Evolutionary conservation across 495 filamentous ascomycete species (phyloP).

Genomic region (Lasiosphaeriaceae sp.): DNA sequence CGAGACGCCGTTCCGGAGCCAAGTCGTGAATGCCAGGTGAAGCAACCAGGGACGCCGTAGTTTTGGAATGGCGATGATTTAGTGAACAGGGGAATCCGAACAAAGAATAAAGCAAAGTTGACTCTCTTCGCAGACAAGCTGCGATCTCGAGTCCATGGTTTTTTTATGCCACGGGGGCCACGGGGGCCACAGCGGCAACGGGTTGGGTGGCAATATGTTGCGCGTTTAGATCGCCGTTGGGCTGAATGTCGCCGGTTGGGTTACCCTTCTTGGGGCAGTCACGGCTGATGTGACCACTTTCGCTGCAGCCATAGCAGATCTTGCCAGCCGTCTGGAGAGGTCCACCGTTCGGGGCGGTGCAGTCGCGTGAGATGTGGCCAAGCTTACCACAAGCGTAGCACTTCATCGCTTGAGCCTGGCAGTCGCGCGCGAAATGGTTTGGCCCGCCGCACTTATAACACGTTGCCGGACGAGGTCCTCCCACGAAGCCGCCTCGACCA

Average conservation of each 20-base stretch:
- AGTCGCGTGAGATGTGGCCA: conserved; percentile 96
- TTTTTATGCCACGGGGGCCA: conserved; percentile 35
- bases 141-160: too few relatives aligned
- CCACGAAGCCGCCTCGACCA: conserved; percentile 63
- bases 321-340: conserved; percentile 93
- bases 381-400: conserved; percentile 99
- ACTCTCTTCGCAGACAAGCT: too few relatives aligned
- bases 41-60: conserved; percentile 11
- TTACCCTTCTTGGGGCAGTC: conserved; percentile 72
- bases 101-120: too few relatives aligned
- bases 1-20: conserved; percentile 1
- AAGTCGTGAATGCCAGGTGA: neutral
- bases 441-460: conserved; percentile 99
- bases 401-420: conserved; percentile 99
- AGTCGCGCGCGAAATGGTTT: conserved; percentile 98
- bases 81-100: neutral
- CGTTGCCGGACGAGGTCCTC: conserved; percentile 74
- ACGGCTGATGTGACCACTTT: conserved; percentile 92
- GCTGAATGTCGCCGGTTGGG: conserved; percentile 44
- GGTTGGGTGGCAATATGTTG: conserved; percentile 23
- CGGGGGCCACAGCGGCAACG: conserved; percentile 22
- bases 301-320: conserved; percentile 97
- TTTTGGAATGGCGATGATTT: neutral
- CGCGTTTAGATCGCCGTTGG: conserved; percentile 24
- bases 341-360: conserved; percentile 94